Conservation (phyloP, 2,329 filamentous ascomycete genomes). For the Phialophora chinensis region DNA sequence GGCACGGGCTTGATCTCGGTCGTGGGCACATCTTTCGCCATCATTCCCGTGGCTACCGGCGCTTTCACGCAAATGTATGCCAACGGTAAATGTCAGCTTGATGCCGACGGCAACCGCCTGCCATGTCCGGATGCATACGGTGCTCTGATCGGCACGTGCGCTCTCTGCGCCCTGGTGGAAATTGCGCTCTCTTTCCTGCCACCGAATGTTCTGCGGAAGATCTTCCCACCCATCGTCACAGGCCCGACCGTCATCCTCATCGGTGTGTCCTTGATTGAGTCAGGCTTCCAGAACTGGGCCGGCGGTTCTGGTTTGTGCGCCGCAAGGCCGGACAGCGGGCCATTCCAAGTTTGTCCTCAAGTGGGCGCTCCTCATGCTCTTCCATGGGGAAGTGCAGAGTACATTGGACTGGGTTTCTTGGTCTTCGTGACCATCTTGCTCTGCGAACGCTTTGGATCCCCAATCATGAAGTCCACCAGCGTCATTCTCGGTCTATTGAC, state of each 20-base stretch:
- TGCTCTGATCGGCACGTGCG: conserved; percentile 64
- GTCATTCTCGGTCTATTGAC: conserved; percentile 69
- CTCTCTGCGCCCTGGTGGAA: conserved; percentile 60
- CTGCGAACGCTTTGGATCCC: conserved; percentile 71
- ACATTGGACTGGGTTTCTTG: conserved; percentile 70
- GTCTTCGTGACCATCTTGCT: conserved; percentile 72
- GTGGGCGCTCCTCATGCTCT: conserved; percentile 65
- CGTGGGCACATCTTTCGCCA: conserved; percentile 71
- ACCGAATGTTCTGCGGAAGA: conserved; percentile 62
- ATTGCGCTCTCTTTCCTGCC: conserved; percentile 69
- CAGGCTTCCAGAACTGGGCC: conserved; percentile 72
- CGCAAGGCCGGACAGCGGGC: conserved; percentile 48
- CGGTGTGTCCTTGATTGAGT: conserved; percentile 67
- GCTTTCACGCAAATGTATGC: conserved; percentile 68
- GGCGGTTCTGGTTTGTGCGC: conserved; percentile 63
- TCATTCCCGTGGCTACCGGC: conserved; percentile 68
- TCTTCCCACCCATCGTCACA: conserved; percentile 73
- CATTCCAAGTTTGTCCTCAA: conserved; percentile 63
- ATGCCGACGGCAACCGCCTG: conserved; percentile 61
- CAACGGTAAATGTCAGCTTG: conserved; percentile 67
- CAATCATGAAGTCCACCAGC: conserved; percentile 72
- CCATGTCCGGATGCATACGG: conserved; percentile 72
- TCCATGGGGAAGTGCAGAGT: conserved; percentile 67
- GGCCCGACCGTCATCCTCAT: conserved; percentile 72
- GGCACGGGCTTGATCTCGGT: conserved; percentile 72